Evolutionary conservation across 768 basidiomycete species (phyloP).

Genomic region (Chalciporus chontae): DNA sequence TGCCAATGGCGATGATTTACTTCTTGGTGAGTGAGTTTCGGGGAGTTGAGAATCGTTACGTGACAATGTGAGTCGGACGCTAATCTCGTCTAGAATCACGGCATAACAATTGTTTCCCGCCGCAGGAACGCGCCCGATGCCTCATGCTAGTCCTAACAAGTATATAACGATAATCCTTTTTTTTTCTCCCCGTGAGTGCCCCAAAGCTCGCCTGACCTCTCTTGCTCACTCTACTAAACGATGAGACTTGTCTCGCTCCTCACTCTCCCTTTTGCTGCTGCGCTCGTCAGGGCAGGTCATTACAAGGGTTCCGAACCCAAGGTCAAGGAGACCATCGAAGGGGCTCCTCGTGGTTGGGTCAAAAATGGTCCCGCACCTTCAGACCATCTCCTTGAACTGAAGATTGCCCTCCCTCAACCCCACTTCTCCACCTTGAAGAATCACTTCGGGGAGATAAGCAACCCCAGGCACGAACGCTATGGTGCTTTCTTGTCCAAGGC

Average conservation of each 20-base stretch:
- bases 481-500: constrained; percentile 59
- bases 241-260: constrained; percentile 14
- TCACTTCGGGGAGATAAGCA: constrained; percentile 54
- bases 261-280: constrained; percentile 8
- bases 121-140: no score
- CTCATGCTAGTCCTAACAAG: no score
- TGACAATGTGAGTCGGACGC: no score
- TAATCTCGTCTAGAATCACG: no score
- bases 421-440: constrained; percentile 48
- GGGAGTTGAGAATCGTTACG: no score
- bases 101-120: no score
- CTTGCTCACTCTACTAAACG: background rate
- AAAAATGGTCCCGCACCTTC: constrained; percentile 40
- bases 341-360: constrained; percentile 48
- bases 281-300: constrained; percentile 9
- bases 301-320: constrained; percentile 19
- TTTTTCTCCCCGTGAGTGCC: no score
- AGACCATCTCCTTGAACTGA: constrained; percentile 48
- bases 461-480: constrained; percentile 52
- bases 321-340: constrained; percentile 48
- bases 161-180: no score
- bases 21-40: no score
- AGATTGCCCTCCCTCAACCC: constrained; percentile 54
- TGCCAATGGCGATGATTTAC: no score
- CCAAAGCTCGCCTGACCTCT: no score